A percentile compares a stretch with the other conserved stretches of the same genome.
Conservation (phyloP, 169 alveolate species). For the Plasmodium berghei region DNA sequence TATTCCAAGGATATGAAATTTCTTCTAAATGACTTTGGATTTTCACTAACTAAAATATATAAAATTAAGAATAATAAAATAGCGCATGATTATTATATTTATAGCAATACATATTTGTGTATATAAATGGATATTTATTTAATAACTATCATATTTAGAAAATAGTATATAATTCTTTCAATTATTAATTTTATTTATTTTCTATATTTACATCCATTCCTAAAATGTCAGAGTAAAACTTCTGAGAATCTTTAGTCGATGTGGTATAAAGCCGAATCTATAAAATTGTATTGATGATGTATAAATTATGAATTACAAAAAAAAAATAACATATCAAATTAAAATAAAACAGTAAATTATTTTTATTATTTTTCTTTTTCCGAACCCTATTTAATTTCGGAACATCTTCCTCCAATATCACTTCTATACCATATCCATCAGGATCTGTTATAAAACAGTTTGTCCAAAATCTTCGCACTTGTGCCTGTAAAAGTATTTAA, state of each 20-base stretch:
- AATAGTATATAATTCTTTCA: neutral
- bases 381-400: constrained; percentile 48
- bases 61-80: neutral
- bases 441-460: constrained; percentile 74
- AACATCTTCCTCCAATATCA: constrained; percentile 29
- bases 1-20: constrained; percentile 75
- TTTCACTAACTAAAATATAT: constrained; percentile 32
- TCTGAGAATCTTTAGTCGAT: constrained; percentile 69
- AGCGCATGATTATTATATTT: too few relatives aligned
- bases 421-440: constrained; percentile 74
- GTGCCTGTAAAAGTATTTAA: constrained; percentile 28
- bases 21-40: constrained; percentile 74
- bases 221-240: constrained; percentile 70
- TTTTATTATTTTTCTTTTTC: neutral
- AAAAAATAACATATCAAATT: neutral
- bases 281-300: constrained; percentile 9
- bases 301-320: constrained; percentile 9
- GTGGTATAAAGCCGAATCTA: constrained; percentile 69
- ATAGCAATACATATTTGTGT: neutral
- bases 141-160: neutral
- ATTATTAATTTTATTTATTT: neutral
- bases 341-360: neutral
- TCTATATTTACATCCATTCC: constrained; percentile 57
- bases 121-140: neutral
- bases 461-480: constrained; percentile 33